Evolutionary conservation across 768 basidiomycete species (phyloP), one percentile per base, ranked within the genome.

Genomic region (Suillus ampliporus): DNA sequence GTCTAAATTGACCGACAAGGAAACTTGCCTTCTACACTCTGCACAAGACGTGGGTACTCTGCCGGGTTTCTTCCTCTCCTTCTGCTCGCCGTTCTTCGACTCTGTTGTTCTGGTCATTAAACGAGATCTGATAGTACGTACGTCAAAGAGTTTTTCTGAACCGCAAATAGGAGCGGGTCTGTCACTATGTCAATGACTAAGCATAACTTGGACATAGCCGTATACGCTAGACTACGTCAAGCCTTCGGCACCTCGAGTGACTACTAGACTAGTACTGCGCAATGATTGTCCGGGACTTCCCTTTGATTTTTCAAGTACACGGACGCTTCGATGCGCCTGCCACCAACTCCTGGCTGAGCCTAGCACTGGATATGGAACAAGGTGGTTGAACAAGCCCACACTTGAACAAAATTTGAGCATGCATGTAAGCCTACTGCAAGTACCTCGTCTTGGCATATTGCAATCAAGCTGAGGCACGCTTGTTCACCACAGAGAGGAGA

Each of bases 11-110:
- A 61, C 17, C 19, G 34, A 21, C 5, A 46, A 21, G 7, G 43
- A 23, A 15, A 62, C 76, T 41, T 60, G 77, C 79, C 79, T 74
- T 68, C 76, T 71, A 64, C 76, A 78, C 66, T 80, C 80, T 1
- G 78, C 77, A 62, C 77, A 81, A 53, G 78, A 79, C 1, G 78
- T 79, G 34, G 76, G 81, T 54, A 79, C 81, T 62, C 84, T 72
- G 8, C 84, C 84, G 10, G 84, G 84, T 62, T 80, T 81, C 57
- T 79, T 79, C 52, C 82, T 76, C 50, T 74, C 78, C 63, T 71
- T 78, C 35, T 74, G 72, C 40, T 64, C 62, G 10, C 60, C 46
- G 26, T 28, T 13, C 13, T 58, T 64, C n/a, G 19, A 47, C 53
- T 67, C 71, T 35, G 64, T 21, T 28, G 48, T 57, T 21, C 57